Base-by-base conservation (phyloP, 768 basidiomycete genomes). In the Tricholoma terreum region DNA sequence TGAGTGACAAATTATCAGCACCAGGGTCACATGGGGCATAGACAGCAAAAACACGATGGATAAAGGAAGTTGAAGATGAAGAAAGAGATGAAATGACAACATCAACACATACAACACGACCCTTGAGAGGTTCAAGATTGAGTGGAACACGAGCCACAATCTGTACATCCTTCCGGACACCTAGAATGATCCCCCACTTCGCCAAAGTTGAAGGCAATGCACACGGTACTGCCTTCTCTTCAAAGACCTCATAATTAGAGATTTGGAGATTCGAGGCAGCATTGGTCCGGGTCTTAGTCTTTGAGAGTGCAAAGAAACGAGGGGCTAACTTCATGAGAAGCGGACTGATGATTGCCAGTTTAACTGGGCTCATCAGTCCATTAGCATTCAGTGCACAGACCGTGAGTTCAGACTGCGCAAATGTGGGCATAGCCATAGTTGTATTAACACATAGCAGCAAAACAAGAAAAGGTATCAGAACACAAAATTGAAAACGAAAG, bases 21-120 rank as follows among this genome's bases (percentile, higher is more conserved):
- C 46, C 46, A 6, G 57, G 56, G 46, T 63, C 50, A 54, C 57
- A 63, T 0, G 59, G 62, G 12, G 62, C 62, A 46, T 60, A 63
- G n/a, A 55, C 57, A 14, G 53, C 57, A 30, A 64, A 59, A 6
- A 61, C 22, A 0, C 59, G 33, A 34, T 64, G 63, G 19, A 50
- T 17, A 17, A 58, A 49, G n/a, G 55, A 38, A 11, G 30, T 33
- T 12, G 15, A 6, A n/a, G 52, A 38, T 6, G 30, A 34, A n/a
- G 15, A 6, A 4, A 50, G 6, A 7, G 54, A 59, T 17, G 56
- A 33, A 6, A 64, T 8, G 10, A 58, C 50, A 12, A 65, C 21
- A 36, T 64, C 63, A 22, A 61, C 35, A 2, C 34, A 36, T 0
- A 59, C 43, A 3, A 64, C 58, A 17, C 54, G 33, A 6, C 58